These are phyloP conservation scores for Sophora flavescens DNA, from an alignment of 306 rosid genomes.

Conservation along the genomic window DNA sequence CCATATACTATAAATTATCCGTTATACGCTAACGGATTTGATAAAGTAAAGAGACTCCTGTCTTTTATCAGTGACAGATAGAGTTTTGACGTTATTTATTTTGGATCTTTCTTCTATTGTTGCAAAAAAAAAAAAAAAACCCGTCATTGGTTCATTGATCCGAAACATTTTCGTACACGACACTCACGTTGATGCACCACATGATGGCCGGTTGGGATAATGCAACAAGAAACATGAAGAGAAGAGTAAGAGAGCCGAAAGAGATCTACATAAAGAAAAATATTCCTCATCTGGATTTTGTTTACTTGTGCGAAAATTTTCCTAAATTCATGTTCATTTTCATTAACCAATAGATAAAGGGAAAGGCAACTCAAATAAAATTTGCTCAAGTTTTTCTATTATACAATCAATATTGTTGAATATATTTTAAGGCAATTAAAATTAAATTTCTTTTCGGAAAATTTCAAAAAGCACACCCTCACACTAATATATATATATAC, in stretches of 20 bases:
- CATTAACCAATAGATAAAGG: neutral
- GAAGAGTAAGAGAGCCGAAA: neutral
- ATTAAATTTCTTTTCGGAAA: no score
- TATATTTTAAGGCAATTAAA: no score
- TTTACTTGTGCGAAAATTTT: neutral
- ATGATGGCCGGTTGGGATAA: neutral
- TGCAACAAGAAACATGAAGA: constrained; percentile 27
- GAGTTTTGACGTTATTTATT: neutral
- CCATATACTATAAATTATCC: no score
- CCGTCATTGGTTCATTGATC: constrained; percentile 12
- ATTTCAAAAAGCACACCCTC: no score
- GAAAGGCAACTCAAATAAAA: neutral
- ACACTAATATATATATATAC: no score
- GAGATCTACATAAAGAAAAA: neutral
- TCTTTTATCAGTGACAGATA: neutral
- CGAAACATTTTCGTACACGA: constrained; percentile 58
- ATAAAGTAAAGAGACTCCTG: no score
- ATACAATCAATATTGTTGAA: neutral
- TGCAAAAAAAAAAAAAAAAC: no score
- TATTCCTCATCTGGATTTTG: constrained; percentile 1
- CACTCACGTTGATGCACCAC: constrained; percentile 46
- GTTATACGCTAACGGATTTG: no score
- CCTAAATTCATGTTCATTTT: neutral
- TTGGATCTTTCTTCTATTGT: neutral
- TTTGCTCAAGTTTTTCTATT: neutral